These are phyloP conservation scores for Neostapfia colusana DNA, from an alignment of 176 grass and related monocot species.

Conservation along the genomic window DNA sequence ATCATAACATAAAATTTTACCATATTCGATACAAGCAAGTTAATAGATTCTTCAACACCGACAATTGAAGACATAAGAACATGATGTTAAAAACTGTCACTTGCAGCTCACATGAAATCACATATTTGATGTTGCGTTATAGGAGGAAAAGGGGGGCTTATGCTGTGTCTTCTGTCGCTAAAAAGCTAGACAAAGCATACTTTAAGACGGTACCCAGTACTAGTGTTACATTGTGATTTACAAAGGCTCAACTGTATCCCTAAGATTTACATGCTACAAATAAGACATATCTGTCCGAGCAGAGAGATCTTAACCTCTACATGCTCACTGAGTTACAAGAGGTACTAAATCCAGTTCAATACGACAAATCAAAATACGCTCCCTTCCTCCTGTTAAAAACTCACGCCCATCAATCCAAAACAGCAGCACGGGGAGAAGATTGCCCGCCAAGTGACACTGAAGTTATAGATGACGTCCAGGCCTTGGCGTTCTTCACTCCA, in stretches of 20 bases:
- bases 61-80: not conserved
- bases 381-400: constrained; percentile 1
- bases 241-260: constrained; percentile 46
- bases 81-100: not conserved
- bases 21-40: not conserved
- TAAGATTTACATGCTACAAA: constrained; percentile 66
- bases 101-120: constrained; percentile 28
- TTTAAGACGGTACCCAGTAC: constrained; percentile 13
- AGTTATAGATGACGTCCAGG: constrained; percentile 64
- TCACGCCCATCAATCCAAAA: constrained; percentile 25
- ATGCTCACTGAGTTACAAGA: constrained; percentile 52
- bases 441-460: constrained; percentile 57
- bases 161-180: constrained; percentile 26
- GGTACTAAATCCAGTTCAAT: constrained; percentile 36
- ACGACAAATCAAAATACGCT: not conserved
- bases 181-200: constrained; percentile 21
- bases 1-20: not conserved
- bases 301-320: constrained; percentile 28
- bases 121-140: not conserved
- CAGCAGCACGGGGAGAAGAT: constrained; percentile 47
- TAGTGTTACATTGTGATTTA: constrained; percentile 52
- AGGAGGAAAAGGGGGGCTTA: not conserved
- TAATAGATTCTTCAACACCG: not conserved
- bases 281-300: constrained; percentile 36
- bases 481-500: constrained; percentile 50